Evolutionary conservation across 805 yeast species (phyloP), one percentile per base, ranked within the genome.

Genomic region (Suhomyces sp.): DNA sequence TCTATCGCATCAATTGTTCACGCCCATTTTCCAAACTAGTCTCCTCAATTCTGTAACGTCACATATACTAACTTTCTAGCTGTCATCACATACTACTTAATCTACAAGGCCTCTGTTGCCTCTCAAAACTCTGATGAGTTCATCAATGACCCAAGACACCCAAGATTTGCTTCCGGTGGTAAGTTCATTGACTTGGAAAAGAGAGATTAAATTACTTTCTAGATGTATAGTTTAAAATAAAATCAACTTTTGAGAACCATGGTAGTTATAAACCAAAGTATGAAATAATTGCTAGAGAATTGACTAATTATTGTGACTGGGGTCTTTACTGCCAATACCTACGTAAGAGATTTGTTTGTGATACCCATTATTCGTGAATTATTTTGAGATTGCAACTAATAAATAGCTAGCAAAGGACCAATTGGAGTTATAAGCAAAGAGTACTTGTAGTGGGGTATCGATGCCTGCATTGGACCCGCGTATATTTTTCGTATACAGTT

Each of bases 141-240:
- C 80, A 84, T 86, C 76, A 90, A 90, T 74, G 97, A 90, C 77
- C 97, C 97, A 79, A 88, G 96, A 82, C 90, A 90, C 81, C 97
- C 97, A 75, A 87, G 96, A 79, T 88, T 89, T 71, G 77, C 73
- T 62, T 67, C 62, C 56, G 80, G 80, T 62, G 80, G 78, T 58
- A 76, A 76, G 69, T 66, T 66, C 63, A 65, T 66, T 47, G 70
- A 66, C 61, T 65, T 66, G 64, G 68, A 64, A 58, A 65, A 65
- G 60, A 60, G 55, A 54, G 65, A 57, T 41, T 61, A 61, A 52
- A 44, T 29, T 24, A 8, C 31, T 23, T 26, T 42, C 46, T 15
- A 24, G 12, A 42, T 42, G 27, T 42, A 42, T 42, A 42, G 46
- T 17, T 19, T n/a, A 17, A 42, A 42, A 42, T 9, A 17, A 42